Conservation (phyloP, 1,284 basidiomycete genomes). For the Ustilago crameri region DNA sequence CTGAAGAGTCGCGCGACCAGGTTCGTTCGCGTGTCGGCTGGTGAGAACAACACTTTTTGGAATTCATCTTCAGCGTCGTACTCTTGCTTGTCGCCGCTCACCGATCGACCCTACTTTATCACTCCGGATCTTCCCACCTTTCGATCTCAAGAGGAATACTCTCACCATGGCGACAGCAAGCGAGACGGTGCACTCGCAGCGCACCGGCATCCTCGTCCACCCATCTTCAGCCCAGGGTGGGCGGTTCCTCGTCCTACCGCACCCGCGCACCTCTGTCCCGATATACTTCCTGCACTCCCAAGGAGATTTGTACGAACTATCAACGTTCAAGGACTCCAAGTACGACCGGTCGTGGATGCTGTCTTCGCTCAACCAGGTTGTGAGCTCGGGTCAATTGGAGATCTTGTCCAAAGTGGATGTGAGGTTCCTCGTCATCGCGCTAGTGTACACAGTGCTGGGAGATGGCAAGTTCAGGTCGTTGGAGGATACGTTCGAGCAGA, state of each 20-base stretch:
- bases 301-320: constrained; percentile 22
- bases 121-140: too few relatives aligned
- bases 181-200: constrained; percentile 7
- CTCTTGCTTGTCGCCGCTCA: not conserved
- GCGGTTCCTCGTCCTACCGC: constrained; percentile 39
- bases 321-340: constrained; percentile 23
- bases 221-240: constrained; percentile 11
- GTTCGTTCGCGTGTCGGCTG: constrained; percentile 9
- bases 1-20: too few relatives aligned
- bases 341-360: constrained; percentile 43
- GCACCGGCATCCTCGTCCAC: constrained; percentile 33
- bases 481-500: constrained; percentile 42
- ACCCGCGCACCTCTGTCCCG: constrained; percentile 30
- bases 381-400: constrained; percentile 31
- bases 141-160: too few relatives aligned
- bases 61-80: not conserved
- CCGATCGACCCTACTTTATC: too few relatives aligned
- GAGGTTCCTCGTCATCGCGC: constrained; percentile 24
- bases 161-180: too few relatives aligned
- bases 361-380: constrained; percentile 18
- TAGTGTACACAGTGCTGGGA: constrained; percentile 11
- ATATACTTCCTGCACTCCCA: constrained; percentile 30
- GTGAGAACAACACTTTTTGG: not conserved
- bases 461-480: constrained; percentile 24
- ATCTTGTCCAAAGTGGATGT: constrained; percentile 24